A percentile compares a stretch with the other conserved stretches of the same genome.
These are phyloP conservation scores for Coemansia sp. DNA, from an alignment of 192 early-diverging fungal species.

Conservation along the genomic window DNA sequence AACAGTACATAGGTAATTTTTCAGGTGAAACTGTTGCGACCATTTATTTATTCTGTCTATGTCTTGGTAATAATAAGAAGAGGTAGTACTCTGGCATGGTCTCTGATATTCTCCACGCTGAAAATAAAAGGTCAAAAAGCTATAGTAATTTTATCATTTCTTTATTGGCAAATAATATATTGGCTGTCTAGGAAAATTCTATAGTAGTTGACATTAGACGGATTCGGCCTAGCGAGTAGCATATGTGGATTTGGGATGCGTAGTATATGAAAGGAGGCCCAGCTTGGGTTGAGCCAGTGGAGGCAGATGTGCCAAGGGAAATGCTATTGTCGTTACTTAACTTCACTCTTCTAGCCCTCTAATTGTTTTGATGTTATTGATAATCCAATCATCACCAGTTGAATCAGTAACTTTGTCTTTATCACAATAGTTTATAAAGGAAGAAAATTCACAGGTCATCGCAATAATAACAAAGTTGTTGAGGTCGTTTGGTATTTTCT, in stretches of 20 bases:
- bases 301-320: background rate
- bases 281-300: background rate
- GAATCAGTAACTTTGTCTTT: background rate
- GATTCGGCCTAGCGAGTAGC: too few species aligned
- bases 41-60: too few species aligned
- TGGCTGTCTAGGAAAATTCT: too few species aligned
- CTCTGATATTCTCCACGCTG: too few species aligned
- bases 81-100: too few species aligned
- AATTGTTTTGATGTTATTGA: background rate
- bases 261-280: background rate
- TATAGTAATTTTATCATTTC: too few species aligned
- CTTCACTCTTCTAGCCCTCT: background rate
- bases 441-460: background rate
- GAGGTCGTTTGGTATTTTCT: background rate
- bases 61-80: too few species aligned
- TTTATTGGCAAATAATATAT: too few species aligned
- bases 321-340: background rate
- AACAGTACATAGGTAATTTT: too few species aligned
- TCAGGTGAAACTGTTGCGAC: too few species aligned
- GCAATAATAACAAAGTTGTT: background rate
- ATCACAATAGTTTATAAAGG: background rate
- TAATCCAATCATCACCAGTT: background rate
- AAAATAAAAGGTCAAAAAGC: too few species aligned
- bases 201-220: background rate
- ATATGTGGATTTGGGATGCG: background rate